These are phyloP conservation scores for Melampsora americana DNA, from an alignment of 1,284 basidiomycete species.

Conservation along the genomic window DNA sequence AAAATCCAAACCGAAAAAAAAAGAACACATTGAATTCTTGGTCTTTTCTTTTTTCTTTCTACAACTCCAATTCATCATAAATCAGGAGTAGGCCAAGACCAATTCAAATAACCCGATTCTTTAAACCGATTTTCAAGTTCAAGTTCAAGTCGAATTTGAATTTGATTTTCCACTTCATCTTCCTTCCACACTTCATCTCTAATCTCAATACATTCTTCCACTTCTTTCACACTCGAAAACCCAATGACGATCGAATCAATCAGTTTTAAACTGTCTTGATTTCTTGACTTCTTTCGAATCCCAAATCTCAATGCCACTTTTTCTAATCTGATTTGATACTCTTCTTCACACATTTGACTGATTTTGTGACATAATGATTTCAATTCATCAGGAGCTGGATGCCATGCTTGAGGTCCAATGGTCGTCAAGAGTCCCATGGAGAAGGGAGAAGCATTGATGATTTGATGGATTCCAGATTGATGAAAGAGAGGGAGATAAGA, in stretches of 20 bases:
- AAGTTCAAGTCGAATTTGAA: too few relatives aligned
- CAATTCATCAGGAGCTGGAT: slow-evolving; percentile 68
- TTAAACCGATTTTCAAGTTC: background rate
- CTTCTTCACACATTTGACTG: background rate
- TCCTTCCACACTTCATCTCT: background rate
- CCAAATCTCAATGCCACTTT: background rate
- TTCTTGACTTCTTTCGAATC: too few relatives aligned
- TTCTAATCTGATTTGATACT: background rate
- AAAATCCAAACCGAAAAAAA: too few relatives aligned
- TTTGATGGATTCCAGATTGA: slow-evolving; percentile 62
- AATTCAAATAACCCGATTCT: background rate
- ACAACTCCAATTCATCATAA: too few relatives aligned
- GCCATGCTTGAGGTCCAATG: slow-evolving; percentile 69
- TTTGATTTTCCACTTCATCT: background rate
- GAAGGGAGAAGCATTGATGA: slow-evolving; percentile 82
- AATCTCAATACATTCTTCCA: background rate
- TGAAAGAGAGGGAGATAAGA: slow-evolving; percentile 65
- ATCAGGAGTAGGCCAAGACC: background rate
- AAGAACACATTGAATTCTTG: too few relatives aligned
- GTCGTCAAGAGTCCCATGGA: slow-evolving; percentile 83
- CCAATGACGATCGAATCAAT: background rate
- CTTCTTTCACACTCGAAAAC: background rate
- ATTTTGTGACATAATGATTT: slow-evolving; percentile 55
- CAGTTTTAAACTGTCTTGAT: too few relatives aligned
- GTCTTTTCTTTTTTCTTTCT: too few relatives aligned